These are phyloP conservation scores for Leucosporidium creatinivorum DNA, from an alignment of 768 basidiomycete genomes.

Conservation along the genomic window DNA sequence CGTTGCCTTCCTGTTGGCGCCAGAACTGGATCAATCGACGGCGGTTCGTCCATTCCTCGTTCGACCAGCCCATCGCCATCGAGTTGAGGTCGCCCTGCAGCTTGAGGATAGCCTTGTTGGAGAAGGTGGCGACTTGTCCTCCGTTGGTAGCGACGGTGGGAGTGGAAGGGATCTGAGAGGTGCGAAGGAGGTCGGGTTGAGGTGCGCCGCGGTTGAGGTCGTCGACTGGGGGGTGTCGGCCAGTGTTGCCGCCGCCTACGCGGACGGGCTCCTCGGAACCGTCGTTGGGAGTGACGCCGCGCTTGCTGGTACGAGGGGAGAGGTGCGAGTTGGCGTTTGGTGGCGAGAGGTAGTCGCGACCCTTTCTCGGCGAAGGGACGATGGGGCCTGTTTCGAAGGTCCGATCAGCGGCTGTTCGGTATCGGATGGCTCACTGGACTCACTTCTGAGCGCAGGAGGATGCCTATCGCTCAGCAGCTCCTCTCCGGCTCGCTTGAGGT, in stretches of 20 bases:
- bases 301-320: not conserved
- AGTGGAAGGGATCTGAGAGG: conserved; percentile 23
- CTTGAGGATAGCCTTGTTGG: conserved; percentile 37
- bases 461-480: conserved; percentile 15
- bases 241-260: too few species aligned
- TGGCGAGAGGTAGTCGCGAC: not conserved
- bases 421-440: not conserved
- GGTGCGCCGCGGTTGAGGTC: not conserved
- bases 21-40: conserved; percentile 82
- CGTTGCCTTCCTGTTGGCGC: conserved; percentile 66
- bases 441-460: conserved; percentile 12
- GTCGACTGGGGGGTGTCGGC: not conserved
- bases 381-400: not conserved
- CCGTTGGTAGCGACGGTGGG: not conserved
- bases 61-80: conserved; percentile 47
- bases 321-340: not conserved
- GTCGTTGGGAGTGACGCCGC: not conserved
- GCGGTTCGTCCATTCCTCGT: conserved; percentile 59
- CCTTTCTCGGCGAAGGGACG: not conserved
- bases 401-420: too few species aligned
- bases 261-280: not conserved
- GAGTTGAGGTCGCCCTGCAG: conserved; percentile 42
- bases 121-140: conserved; percentile 6
- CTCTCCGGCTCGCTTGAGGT: conserved; percentile 22
- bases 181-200: conserved; percentile 29